Percentiles rank a stretch among this genome's conserved stretches.
phyloP scores from a whole-genome alignment of 352 stramenopile genomes.

The Phytophthora citricola region DNA sequence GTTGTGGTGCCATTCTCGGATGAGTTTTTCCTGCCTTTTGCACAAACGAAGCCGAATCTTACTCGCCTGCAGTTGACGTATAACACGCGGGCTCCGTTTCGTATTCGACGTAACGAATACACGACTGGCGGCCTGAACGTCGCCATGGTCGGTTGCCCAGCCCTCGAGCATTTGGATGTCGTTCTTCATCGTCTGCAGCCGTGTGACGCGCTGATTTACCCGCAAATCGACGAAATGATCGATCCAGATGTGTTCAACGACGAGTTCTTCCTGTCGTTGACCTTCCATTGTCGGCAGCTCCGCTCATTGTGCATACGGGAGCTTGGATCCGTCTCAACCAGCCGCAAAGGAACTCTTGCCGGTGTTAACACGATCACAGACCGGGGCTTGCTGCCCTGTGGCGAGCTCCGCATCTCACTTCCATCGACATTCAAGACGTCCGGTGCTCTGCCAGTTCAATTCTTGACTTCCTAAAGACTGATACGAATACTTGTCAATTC shows the following conservation, averaged over 20 bases:
- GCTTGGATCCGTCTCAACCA: conserved; percentile 29
- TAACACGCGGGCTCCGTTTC: conserved; percentile 56
- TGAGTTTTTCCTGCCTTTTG: conserved; percentile 70
- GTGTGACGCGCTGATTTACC: conserved; percentile 55
- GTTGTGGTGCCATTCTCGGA: conserved; percentile 72
- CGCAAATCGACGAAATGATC: conserved; percentile 70
- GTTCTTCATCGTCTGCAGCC: conserved; percentile 57
- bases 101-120: conserved; percentile 58
- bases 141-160: conserved; percentile 38
- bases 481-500: background rate
- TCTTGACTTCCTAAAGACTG: conserved; percentile 21
- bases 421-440: conserved; percentile 48
- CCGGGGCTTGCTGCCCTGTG: conserved; percentile 34
- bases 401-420: conserved; percentile 21
- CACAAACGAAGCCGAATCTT: conserved; percentile 45
- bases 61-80: conserved; percentile 57
- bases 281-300: conserved; percentile 30
- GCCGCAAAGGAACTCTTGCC: conserved; percentile 24
- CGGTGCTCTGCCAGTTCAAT: conserved; percentile 41
- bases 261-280: conserved; percentile 39
- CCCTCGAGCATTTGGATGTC: conserved; percentile 47
- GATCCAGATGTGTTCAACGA: conserved; percentile 59
- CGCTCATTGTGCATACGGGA: conserved; percentile 46
- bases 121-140: conserved; percentile 50
- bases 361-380: conserved; percentile 46